phyloP scores from a whole-genome alignment of 2,329 filamentous ascomycete species.

The Cercospora nicotianae region DNA sequence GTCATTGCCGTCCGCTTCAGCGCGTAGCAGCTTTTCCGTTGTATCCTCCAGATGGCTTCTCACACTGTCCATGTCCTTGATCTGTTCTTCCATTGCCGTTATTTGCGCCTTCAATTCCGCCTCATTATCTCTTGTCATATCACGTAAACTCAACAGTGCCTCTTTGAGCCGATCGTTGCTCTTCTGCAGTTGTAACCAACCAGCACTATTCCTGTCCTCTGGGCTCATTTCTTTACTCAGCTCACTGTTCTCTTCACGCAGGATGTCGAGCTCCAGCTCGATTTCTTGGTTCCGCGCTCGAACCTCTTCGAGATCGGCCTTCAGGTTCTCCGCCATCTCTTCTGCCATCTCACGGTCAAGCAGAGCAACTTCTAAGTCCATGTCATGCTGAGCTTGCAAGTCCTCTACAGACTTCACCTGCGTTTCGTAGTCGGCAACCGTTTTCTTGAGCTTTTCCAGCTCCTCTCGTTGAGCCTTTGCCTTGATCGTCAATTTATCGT shows the following conservation, averaged over 20 bases:
- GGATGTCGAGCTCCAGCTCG: constrained; percentile 81
- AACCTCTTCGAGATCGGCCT: constrained; percentile 74
- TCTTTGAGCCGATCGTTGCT: constrained; percentile 86
- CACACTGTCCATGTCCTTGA: constrained; percentile 44
- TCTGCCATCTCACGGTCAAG: constrained; percentile 96
- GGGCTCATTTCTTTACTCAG: constrained; percentile 80
- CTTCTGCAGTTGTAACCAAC: constrained; percentile 88
- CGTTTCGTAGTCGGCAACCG: constrained; percentile 72
- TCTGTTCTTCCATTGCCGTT: constrained; percentile 41
- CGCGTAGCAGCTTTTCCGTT: constrained; percentile 70
- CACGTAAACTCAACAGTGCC: constrained; percentile 78
- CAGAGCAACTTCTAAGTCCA: constrained; percentile 79
- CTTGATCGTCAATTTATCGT: constrained; percentile 87
- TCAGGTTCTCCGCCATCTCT: constrained; percentile 80
- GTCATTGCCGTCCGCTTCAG: constrained; percentile 76
- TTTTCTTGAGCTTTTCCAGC: constrained; percentile 70
- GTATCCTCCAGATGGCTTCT: constrained; percentile 65
- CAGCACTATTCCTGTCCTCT: constrained; percentile 81
- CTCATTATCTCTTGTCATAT: constrained; percentile 84
- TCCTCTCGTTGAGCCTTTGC: constrained; percentile 84
- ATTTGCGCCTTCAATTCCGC: constrained; percentile 70
- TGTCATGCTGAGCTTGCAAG: constrained; percentile 80
- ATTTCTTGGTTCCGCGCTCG: constrained; percentile 79
- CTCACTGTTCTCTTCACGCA: constrained; percentile 84
- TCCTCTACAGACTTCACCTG: constrained; percentile 69